phyloP scores from a whole-genome alignment of 352 stramenopile species.

The Albugo laibachii region DNA sequence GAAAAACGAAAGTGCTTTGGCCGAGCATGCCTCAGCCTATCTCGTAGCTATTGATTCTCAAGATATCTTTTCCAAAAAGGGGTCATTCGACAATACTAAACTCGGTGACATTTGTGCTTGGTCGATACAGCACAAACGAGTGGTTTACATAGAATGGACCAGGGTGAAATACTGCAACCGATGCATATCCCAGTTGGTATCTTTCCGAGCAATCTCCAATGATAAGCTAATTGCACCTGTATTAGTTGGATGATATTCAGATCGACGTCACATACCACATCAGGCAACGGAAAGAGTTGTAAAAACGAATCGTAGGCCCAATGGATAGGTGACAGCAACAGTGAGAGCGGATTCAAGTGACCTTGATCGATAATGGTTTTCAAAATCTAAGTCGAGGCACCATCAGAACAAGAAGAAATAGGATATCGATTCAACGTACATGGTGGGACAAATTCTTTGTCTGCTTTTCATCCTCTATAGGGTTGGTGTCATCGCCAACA shows the following conservation, averaged over 20 bases:
- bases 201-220: conserved; percentile 65
- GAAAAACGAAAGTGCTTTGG: too few relatives aligned
- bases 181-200: conserved; percentile 67
- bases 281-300: conserved; percentile 82
- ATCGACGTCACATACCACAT: conserved; percentile 29
- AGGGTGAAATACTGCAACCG: conserved; percentile 59
- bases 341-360: conserved; percentile 80
- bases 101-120: conserved; percentile 64
- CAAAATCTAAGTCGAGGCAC: conserved; percentile 27
- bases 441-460: background rate
- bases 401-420: background rate
- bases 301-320: conserved; percentile 87
- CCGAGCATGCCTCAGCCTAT: too few relatives aligned
- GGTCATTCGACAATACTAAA: conserved; percentile 57
- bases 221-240: conserved; percentile 21
- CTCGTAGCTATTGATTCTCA: too few relatives aligned
- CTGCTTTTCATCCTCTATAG: too few relatives aligned
- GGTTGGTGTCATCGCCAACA: too few relatives aligned
- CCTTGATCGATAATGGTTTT: conserved; percentile 85
- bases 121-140: conserved; percentile 73
- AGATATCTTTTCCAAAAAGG: too few relatives aligned
- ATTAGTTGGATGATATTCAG: background rate
- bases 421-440: background rate
- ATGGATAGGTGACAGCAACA: conserved; percentile 81
- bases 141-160: conserved; percentile 68